Conservation (phyloP, 1,284 basidiomycete species). For the Cerioporus squamosus region DNA sequence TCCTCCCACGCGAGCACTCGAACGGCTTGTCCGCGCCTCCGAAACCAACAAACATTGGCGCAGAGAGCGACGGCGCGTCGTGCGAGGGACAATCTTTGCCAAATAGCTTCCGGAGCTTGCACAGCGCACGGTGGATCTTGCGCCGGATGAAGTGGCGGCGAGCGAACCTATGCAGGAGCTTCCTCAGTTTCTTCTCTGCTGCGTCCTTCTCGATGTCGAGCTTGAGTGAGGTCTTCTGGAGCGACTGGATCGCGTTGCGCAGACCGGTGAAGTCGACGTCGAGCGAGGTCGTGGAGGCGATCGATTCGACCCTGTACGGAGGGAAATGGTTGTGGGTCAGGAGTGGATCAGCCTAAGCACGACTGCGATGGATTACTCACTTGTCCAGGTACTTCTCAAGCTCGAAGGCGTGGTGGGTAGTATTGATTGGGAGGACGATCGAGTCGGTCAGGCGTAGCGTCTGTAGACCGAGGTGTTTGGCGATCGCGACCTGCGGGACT, state of each 20-base stretch:
- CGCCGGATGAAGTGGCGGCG: slow-evolving; percentile 27
- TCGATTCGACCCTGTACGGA: slow-evolving; percentile 35
- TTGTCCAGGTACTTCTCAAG: slow-evolving; percentile 52
- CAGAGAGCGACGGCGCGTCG: slow-evolving; percentile 3
- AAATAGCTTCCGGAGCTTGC: slow-evolving; percentile 31
- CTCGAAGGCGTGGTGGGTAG: slow-evolving; percentile 68
- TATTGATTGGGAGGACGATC: slow-evolving; percentile 72
- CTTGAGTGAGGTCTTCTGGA: slow-evolving; percentile 54
- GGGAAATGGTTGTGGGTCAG: neutral
- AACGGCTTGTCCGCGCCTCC: slow-evolving; percentile 11
- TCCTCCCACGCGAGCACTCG: slow-evolving; percentile 21
- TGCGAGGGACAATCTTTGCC: slow-evolving; percentile 28
- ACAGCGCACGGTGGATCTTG: slow-evolving; percentile 26
- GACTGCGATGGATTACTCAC: slow-evolving; percentile 36
- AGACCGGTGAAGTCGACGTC: slow-evolving; percentile 38
- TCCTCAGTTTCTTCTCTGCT: slow-evolving; percentile 37
- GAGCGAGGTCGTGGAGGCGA: slow-evolving; percentile 30
- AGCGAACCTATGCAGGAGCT: slow-evolving; percentile 39
- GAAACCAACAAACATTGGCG: neutral
- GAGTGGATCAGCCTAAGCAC: neutral
- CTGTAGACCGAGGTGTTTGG: slow-evolving; percentile 69
- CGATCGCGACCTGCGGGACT: slow-evolving; percentile 57
- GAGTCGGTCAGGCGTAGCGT: slow-evolving; percentile 65
- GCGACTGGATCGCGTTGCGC: slow-evolving; percentile 51
- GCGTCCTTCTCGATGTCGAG: slow-evolving; percentile 57